These are phyloP conservation scores for Waltergamsia citrina DNA, from an alignment of 2,329 filamentous ascomycete genomes.

Conservation along the genomic window DNA sequence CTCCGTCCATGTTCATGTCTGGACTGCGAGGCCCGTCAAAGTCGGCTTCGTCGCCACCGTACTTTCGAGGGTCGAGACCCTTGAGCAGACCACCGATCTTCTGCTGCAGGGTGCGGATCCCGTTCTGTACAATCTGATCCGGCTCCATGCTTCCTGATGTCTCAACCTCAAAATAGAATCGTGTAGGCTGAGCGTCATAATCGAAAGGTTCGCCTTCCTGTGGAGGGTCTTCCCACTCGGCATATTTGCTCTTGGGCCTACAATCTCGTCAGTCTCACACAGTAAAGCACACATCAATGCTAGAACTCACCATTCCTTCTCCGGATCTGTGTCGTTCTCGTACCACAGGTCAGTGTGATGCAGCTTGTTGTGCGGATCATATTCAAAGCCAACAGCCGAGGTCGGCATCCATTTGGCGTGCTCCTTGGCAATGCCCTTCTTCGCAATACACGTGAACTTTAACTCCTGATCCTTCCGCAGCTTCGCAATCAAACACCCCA, in stretches of 20 bases:
- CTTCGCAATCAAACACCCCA: slow-evolving; percentile 83
- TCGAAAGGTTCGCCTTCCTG: slow-evolving; percentile 82
- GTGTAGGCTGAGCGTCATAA: slow-evolving; percentile 74
- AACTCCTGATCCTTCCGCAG: slow-evolving; percentile 83
- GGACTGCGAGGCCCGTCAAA: slow-evolving; percentile 59
- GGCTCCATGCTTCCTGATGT: slow-evolving; percentile 80
- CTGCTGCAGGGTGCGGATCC: slow-evolving; percentile 79
- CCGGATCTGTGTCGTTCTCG: slow-evolving; percentile 62
- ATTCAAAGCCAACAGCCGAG: slow-evolving; percentile 90
- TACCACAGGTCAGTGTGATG: slow-evolving; percentile 92
- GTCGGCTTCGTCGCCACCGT: slow-evolving; percentile 46
- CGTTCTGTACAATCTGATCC: slow-evolving; percentile 79
- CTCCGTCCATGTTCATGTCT: slow-evolving; percentile 50
- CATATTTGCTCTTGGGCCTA: slow-evolving; percentile 76
- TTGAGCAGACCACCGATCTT: slow-evolving; percentile 78
- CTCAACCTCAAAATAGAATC: slow-evolving; percentile 93
- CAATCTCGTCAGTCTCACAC: slow-evolving; percentile 1
- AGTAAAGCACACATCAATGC: not conserved
- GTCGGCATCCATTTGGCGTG: slow-evolving; percentile 97
- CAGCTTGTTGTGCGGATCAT: slow-evolving; percentile 95
- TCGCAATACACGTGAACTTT: slow-evolving; percentile 83
- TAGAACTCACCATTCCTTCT: slow-evolving; percentile 68
- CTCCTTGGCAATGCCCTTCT: slow-evolving; percentile 98
- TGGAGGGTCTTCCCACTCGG: slow-evolving; percentile 67
- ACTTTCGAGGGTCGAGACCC: slow-evolving; percentile 35